Conservation (phyloP, 306 rosid genomes). For the Boehmeria nivea region DNA sequence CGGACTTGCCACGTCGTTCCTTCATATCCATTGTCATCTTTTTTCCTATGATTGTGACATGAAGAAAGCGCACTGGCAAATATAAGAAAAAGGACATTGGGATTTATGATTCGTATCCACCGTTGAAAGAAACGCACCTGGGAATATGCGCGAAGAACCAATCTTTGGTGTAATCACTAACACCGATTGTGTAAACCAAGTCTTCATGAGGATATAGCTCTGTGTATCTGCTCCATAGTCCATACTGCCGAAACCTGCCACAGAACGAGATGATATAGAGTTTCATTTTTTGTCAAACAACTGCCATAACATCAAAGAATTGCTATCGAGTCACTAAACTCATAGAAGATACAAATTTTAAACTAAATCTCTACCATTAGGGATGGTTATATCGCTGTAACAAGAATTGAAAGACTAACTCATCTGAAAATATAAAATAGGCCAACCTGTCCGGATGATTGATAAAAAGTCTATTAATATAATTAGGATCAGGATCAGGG, state of each 20-base stretch:
- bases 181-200: slow-evolving; percentile 69
- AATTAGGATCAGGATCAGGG: slow-evolving; percentile 78
- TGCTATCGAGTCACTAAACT: neutral
- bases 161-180: slow-evolving; percentile 75
- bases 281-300: neutral
- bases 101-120: neutral
- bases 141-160: slow-evolving; percentile 98
- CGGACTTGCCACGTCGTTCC: slow-evolving; percentile 95
- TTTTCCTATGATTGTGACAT: slow-evolving; percentile 45
- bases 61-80: neutral
- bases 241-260: slow-evolving; percentile 87
- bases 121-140: slow-evolving; percentile 36
- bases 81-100: neutral
- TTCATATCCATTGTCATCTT: slow-evolving; percentile 46
- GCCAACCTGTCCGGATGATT: slow-evolving; percentile 85
- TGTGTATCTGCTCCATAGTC: slow-evolving; percentile 78
- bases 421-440: neutral
- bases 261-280: neutral
- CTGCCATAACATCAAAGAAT: neutral
- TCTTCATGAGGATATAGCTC: slow-evolving; percentile 70
- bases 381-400: neutral
- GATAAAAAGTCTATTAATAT: slow-evolving; percentile 60
- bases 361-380: no score
- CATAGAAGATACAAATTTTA: no score
- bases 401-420: neutral